These are phyloP conservation scores for Cafeteria roenbergensis DNA, from an alignment of 108 stramenopile genomes.

Conservation along the genomic window DNA sequence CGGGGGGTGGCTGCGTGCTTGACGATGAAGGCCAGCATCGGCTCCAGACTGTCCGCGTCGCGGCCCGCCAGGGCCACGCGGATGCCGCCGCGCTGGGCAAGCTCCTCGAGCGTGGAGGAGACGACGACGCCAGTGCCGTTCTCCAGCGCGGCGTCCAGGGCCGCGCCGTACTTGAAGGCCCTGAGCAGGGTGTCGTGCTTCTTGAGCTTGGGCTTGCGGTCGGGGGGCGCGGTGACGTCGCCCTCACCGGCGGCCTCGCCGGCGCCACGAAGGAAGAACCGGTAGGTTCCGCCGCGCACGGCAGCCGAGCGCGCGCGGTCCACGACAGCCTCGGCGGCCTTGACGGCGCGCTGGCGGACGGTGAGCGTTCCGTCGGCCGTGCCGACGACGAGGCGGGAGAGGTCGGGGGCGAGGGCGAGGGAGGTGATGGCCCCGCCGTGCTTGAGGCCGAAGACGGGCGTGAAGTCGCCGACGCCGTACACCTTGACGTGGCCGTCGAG, in stretches of 20 bases:
- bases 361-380: slow-evolving; percentile 3
- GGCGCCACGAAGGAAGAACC: slow-evolving; percentile 15
- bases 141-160: slow-evolving; percentile 24
- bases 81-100: slow-evolving; percentile 20
- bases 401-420: slow-evolving; percentile 12
- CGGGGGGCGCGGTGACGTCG: neutral
- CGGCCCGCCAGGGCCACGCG: slow-evolving; percentile 18
- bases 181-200: slow-evolving; percentile 15
- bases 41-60: slow-evolving; percentile 23
- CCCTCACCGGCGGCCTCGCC: slow-evolving; percentile 2
- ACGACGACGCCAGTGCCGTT: slow-evolving; percentile 18
- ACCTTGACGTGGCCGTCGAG: slow-evolving; percentile 27
- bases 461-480: slow-evolving; percentile 2
- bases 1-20: slow-evolving; percentile 22
- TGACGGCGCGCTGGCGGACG: slow-evolving; percentile 11
- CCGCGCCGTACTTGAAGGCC: slow-evolving; percentile 25
- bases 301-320: neutral
- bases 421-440: slow-evolving; percentile 6
- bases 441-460: neutral
- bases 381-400: slow-evolving; percentile 16
- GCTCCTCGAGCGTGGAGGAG: slow-evolving; percentile 21
- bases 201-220: slow-evolving; percentile 7
- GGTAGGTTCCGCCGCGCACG: slow-evolving; percentile 14
- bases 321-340: neutral
- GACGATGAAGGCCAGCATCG: slow-evolving; percentile 25